Conservation (phyloP, 371 early-diverging fungal species). For the Funneliformis caledonium region DNA sequence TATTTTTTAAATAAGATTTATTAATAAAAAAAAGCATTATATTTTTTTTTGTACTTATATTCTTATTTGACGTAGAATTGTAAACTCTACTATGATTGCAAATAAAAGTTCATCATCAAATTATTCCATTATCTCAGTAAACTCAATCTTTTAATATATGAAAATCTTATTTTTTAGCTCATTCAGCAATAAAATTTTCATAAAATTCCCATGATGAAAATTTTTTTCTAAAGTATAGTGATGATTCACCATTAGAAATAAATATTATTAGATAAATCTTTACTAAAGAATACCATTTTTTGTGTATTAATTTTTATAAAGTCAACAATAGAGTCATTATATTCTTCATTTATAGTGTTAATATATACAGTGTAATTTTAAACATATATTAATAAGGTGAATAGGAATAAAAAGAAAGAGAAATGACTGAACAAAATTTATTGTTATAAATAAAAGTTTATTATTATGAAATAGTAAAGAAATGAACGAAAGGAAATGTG, state of each 20-base stretch:
- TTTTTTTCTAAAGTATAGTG: not conserved
- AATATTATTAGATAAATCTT: no score
- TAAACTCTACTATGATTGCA: not conserved
- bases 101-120: not conserved
- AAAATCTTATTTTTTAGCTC: not conserved
- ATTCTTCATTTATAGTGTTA: no score
- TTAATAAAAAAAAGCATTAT: not conserved
- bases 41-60: constrained; percentile 11
- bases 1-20: not conserved
- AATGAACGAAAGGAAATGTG: no score
- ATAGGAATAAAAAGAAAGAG: no score
- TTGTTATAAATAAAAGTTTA: no score
- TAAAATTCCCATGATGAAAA: not conserved
- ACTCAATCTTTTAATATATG: not conserved
- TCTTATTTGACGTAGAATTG: not conserved
- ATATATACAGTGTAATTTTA: no score
- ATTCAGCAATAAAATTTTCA: not conserved
- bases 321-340: no score
- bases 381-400: no score
- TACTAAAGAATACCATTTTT: no score
- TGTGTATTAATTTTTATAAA: no score
- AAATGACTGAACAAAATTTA: no score
- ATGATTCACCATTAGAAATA: not conserved
- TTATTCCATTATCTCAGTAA: not conserved
- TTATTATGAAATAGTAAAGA: no score